Evolutionary conservation across 352 stramenopile species (phyloP).

Genomic region (Phytopythium litorale): DNA sequence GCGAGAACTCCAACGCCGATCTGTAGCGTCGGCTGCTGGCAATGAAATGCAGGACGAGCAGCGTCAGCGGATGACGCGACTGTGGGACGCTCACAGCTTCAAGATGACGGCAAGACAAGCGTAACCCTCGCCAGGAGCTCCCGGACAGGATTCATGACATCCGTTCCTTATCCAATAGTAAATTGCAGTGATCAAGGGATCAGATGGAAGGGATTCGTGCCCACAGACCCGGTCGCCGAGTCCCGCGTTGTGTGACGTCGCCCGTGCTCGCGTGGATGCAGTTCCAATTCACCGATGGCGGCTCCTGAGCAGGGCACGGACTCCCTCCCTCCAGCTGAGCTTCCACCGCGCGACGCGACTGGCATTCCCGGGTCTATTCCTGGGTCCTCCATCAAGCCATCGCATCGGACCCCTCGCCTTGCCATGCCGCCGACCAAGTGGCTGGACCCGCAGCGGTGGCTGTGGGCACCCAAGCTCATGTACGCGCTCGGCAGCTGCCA

Average conservation of each 20-base stretch:
- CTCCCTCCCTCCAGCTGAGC: not conserved
- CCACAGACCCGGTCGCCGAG: not conserved
- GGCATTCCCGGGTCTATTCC: not conserved
- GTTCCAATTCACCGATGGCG: not conserved
- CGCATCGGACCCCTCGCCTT: not conserved
- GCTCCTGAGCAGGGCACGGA: not conserved
- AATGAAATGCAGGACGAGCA: not conserved
- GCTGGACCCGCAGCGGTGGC: slow-evolving; percentile 16
- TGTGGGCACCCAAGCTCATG: slow-evolving; percentile 68
- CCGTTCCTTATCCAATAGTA: not conserved
- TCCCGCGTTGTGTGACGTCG: not conserved
- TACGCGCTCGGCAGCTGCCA: slow-evolving; percentile 60
- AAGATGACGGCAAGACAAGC: not conserved
- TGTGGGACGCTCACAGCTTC: not conserved
- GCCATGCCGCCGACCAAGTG: slow-evolving; percentile 11
- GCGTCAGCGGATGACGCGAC: not conserved
- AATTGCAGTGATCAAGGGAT: not conserved
- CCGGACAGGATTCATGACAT: not conserved
- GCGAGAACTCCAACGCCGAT: not conserved
- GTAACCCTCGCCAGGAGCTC: not conserved
- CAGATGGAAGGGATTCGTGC: not conserved
- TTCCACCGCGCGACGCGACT: not conserved
- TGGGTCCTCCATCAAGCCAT: not conserved
- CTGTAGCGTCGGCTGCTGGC: not conserved
- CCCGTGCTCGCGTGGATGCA: slow-evolving; percentile 3